Evolutionary conservation across 2,329 filamentous ascomycete species (phyloP).

Genomic region (Hypoxylon sp.): DNA sequence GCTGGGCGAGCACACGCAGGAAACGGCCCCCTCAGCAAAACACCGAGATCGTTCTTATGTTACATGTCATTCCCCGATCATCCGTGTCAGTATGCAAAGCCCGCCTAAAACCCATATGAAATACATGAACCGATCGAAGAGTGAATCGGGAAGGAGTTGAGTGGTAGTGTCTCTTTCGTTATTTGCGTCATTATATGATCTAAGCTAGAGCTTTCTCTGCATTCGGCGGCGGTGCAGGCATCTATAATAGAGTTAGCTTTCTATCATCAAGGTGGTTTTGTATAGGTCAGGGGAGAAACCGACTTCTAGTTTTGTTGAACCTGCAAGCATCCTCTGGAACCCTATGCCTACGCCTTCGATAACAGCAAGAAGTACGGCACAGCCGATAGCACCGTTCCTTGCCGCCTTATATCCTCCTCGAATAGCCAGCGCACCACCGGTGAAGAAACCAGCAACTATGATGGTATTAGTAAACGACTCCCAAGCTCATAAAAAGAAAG

Average conservation of each 20-base stretch:
- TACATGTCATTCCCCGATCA: constrained; percentile 48
- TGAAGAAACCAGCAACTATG: constrained; percentile 90
- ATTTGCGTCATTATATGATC: constrained; percentile 26
- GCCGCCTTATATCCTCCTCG: constrained; percentile 93
- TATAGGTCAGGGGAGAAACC: constrained; percentile 47
- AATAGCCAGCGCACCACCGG: constrained; percentile 90
- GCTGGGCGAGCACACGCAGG: constrained; percentile 27
- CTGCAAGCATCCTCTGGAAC: constrained; percentile 94
- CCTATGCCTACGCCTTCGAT: constrained; percentile 98
- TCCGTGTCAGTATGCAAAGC: constrained; percentile 46
- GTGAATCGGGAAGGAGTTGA: constrained; percentile 49
- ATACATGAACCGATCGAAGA: constrained; percentile 49
- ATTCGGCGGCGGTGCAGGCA: constrained; percentile 54
- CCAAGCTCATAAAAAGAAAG: too few species aligned
- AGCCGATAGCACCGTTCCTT: constrained; percentile 95
- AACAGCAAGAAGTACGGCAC: constrained; percentile 91
- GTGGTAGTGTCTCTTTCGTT: constrained; percentile 44
- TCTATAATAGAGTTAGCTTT: constrained; percentile 46
- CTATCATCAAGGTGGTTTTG: background rate
- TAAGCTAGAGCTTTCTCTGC: constrained; percentile 55
- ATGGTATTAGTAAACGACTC: background rate
- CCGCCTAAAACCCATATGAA: constrained; percentile 46
- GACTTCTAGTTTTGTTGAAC: constrained; percentile 86
- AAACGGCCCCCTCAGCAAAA: constrained; percentile 23
- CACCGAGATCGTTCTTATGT: constrained; percentile 47